Percentiles rank a stretch among this genome's conserved stretches.
Conservation (phyloP, 179 eudicot species). For the Dionaea muscipula region DNA sequence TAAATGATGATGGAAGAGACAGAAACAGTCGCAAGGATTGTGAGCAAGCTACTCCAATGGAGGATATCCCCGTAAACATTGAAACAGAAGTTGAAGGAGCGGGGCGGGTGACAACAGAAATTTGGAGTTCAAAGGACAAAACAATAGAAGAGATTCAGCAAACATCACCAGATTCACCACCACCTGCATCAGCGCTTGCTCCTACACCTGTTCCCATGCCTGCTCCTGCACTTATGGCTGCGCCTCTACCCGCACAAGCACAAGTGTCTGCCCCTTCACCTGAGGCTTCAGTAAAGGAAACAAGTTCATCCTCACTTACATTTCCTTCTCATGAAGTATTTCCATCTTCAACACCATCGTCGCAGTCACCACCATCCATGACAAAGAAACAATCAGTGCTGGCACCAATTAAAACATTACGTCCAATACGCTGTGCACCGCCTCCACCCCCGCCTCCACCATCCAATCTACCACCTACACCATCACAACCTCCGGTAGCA, state of each 20-base stretch:
- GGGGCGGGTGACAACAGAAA: constrained; percentile 6
- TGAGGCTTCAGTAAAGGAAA: neutral
- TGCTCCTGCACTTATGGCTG: too few species aligned
- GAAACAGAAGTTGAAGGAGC: constrained; percentile 15
- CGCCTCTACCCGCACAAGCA: too few species aligned
- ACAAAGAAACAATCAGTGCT: constrained; percentile 11
- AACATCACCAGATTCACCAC: constrained; percentile 6
- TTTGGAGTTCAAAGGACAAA: constrained; percentile 11
- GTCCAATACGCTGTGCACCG: constrained; percentile 20
- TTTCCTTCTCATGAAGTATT: constrained; percentile 10
- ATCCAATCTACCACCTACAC: constrained; percentile 16
- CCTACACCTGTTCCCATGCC: too few species aligned
- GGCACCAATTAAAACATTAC: constrained; percentile 21
- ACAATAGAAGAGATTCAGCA: neutral
- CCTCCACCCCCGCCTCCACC: constrained; percentile 30
- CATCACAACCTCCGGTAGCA: constrained; percentile 25
- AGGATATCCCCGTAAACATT: constrained; percentile 14
- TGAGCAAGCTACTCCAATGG: constrained; percentile 6
- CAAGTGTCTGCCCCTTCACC: too few species aligned
- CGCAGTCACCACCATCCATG: constrained; percentile 11
- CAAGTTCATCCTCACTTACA: neutral
- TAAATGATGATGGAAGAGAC: constrained; percentile 1
- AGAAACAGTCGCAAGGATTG: constrained; percentile 12
- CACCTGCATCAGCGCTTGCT: constrained; percentile 8
- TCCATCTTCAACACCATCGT: constrained; percentile 19